Base-by-base conservation (phyloP, 805 yeast species). In the Brettanomyces custersianus region DNA sequence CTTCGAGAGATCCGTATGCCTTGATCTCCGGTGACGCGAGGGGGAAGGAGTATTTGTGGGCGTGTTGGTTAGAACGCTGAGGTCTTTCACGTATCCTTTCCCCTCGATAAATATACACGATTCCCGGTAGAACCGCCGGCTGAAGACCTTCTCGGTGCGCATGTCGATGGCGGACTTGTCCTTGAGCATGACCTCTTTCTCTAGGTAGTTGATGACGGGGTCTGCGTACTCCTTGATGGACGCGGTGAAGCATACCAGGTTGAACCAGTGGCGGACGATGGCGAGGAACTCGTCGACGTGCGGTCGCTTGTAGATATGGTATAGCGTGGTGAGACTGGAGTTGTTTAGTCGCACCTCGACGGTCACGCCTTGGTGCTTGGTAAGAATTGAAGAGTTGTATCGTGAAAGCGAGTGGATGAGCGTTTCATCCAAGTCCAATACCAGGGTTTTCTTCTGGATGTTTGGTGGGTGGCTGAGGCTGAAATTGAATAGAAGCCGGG, bases 221-320 rank as follows among this genome's bases (percentile, higher is more conserved):
- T 92, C 98, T 0, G 98, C 97, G 51, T 92, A 92, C 53, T 86
- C 95, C 55, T 78, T 75, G 42, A 92, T 88, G 27, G 94, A 81
- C 2, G 98, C 98, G 0, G 98, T 92, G 65, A 92, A 92, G 8
- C 94, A 76, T 22, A 87, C 88, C 29, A 92, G 63, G 46, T 86
- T 81, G 59, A 74, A 92, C 96, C 96, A 90, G 47, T 75, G 74
- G 35, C 80, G 66, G 7, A 87, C 92, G 41, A 79, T 79, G 40
- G 74, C 65, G 19, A 92, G 64, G 50, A 92, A 92, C 44, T 76
- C 72, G 55, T 86, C 95, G 55, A 96, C 92, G 52, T 70, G 80
- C 0, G 98, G 98, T 36, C 98, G 65, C 54, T 90, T 90, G 52
- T 85, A 84, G 19, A 92, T 95, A 54, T 81, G 82, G 57, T 90